These are phyloP conservation scores for Acanthochlamys bracteata DNA, from an alignment of 106 monocot species.

Conservation along the genomic window DNA sequence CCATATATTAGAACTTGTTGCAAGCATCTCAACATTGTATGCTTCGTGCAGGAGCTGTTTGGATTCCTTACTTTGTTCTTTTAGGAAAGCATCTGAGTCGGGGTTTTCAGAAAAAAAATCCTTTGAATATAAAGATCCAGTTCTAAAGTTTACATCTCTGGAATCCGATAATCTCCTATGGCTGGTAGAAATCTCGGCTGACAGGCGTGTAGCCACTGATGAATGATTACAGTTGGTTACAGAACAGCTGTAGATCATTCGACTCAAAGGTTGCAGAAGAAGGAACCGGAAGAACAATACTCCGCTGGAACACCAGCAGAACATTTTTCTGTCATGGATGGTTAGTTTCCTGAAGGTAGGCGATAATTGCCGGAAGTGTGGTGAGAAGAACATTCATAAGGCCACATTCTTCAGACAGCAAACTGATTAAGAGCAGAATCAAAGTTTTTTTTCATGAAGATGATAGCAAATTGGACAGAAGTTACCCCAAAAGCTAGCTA, in stretches of 20 bases:
- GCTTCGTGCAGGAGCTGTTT: too few species aligned
- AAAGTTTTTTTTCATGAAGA: too few species aligned
- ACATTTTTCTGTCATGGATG: constrained; percentile 79
- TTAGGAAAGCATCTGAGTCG: constrained; percentile 49
- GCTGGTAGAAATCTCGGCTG: constrained; percentile 75
- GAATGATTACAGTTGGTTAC: constrained; percentile 91
- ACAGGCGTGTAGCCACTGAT: constrained; percentile 75
- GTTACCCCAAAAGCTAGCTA: too few species aligned
- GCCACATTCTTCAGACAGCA: constrained; percentile 49
- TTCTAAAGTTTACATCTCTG: constrained; percentile 48
- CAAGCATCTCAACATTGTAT: too few species aligned
- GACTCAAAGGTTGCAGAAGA: constrained; percentile 90
- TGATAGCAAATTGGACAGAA: too few species aligned
- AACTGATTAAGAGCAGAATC: too few species aligned
- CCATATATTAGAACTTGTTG: constrained; percentile 73
- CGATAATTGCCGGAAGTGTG: constrained; percentile 94
- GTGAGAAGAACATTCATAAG: constrained; percentile 98
- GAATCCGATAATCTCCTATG: constrained; percentile 84
- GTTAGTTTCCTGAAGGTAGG: constrained; percentile 90
- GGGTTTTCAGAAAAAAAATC: constrained; percentile 28
- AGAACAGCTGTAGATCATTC: constrained; percentile 77
- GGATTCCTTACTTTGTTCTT: too few species aligned
- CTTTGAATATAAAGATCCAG: constrained; percentile 38
- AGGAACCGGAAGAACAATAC: constrained; percentile 90
- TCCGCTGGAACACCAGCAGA: constrained; percentile 95